Evolutionary conservation across 768 basidiomycete species (phyloP), one percentile per base, ranked within the genome.

Genomic region (Lentinula aciculospora): DNA sequence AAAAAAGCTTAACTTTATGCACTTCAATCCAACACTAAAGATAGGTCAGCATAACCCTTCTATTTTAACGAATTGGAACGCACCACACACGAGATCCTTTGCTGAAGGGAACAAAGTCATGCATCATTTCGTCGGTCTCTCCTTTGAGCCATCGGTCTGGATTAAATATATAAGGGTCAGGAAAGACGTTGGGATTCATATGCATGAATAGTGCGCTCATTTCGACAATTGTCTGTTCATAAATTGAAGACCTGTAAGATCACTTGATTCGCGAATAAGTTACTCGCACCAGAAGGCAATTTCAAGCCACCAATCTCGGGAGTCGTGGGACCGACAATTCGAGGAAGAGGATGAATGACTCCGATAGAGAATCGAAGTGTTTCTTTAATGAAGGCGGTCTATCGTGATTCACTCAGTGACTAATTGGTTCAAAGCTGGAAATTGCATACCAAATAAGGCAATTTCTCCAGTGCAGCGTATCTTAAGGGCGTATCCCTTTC

Each of bases 371-470:
- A 67, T 23, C 79, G 68, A 45, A 80, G 68, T 0, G 77, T 70
- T 62, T 81, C 78, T 57, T 79, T 79, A 28, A 79, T 70, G 28
- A 81, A 76, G 4, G 77, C 78, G 1, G 74, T 76, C 79, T 80
- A 53, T 19, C 44, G 10, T 10, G 9, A 8, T 65, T 63, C 1
- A 64, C 62, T 66, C 29, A n/a, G 44, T 7, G 10, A 5, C 4
- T 29, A n/a, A 28, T 15, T 6, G 25, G 15, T 29, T 46, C 32
- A 36, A 53, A 39, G 51, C 51, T 25, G 51, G 10, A 2, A 23
- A 44, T 55, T 12, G 63, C 71, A 25, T 48, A 75, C 73, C 32
- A 76, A 63, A 57, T 74, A 76, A 13, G 73, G 73, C 36, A 75
- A 44, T 56, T 67, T 71, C 58, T 76, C 73, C 23, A 75, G 53